phyloP scores from a whole-genome alignment of 1,139 yeast genomes.

The Magnusiomyces clavatus region DNA sequence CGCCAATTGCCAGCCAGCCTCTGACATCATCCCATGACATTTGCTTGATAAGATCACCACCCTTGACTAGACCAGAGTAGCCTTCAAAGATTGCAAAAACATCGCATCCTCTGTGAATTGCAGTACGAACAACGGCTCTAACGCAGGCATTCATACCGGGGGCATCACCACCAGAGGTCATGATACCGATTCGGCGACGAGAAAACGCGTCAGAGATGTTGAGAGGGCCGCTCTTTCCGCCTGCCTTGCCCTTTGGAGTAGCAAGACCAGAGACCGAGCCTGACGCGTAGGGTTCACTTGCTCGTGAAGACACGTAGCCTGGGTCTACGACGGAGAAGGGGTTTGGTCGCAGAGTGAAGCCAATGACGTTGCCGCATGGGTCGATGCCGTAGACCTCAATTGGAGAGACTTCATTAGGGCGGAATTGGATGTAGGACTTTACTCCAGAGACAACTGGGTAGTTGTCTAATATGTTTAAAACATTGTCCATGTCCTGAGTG shows the following conservation, averaged over 20 bases:
- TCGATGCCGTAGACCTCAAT: constrained; percentile 45
- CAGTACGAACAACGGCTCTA: constrained; percentile 87
- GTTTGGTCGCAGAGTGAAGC: constrained; percentile 41
- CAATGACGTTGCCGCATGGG: constrained; percentile 54
- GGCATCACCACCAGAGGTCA: constrained; percentile 98
- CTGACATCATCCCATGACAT: constrained; percentile 92
- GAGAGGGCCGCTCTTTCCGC: neutral
- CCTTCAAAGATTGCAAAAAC: constrained; percentile 95
- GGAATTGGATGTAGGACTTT: constrained; percentile 22
- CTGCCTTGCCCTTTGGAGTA: neutral
- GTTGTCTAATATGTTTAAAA: constrained; percentile 10
- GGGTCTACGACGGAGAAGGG: constrained; percentile 27
- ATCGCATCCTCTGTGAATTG: constrained; percentile 82
- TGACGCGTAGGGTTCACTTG: neutral
- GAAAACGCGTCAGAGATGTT: constrained; percentile 2
- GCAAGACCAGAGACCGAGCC: constrained; percentile 3
- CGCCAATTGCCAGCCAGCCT: constrained; percentile 86
- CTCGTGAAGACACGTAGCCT: constrained; percentile 10
- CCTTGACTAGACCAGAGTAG: constrained; percentile 76
- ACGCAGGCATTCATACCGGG: constrained; percentile 98
- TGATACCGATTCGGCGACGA: constrained; percentile 69
- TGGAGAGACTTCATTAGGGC: constrained; percentile 33
- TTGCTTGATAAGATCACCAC: constrained; percentile 72
- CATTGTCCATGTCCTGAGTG: constrained; percentile 22
- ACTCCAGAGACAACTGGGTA: constrained; percentile 12